A percentile compares a stretch with the other conserved stretches of the same genome.
Conservation (phyloP, 2,329 filamentous ascomycete species). For the Neopestalotiopsis rosae region DNA sequence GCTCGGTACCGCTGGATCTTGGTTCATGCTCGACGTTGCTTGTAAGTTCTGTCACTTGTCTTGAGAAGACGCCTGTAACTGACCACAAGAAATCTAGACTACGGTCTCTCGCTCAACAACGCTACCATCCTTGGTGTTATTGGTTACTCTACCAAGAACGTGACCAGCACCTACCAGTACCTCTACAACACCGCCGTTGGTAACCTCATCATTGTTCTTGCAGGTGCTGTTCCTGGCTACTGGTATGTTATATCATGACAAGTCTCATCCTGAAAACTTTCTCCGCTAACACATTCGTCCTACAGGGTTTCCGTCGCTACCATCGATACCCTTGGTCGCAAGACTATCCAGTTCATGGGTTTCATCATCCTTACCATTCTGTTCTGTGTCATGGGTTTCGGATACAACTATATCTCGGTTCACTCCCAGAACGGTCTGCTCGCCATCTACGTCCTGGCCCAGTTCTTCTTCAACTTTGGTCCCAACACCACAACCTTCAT, state of each 20-base stretch:
- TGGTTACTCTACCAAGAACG: constrained; percentile 66
- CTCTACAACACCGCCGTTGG: constrained; percentile 78
- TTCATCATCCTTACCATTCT: constrained; percentile 66
- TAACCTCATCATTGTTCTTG: constrained; percentile 79
- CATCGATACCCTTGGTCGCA: constrained; percentile 77
- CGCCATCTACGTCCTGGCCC: constrained; percentile 60
- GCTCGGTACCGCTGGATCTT: constrained; percentile 81
- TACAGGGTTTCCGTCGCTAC: constrained; percentile 82
- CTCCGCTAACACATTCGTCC: constrained; percentile 52
- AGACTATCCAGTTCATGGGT: constrained; percentile 74
- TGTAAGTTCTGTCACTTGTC: constrained; percentile 49
- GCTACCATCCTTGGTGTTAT: constrained; percentile 73
- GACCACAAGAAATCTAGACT: constrained; percentile 35
- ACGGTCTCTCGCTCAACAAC: constrained; percentile 78
- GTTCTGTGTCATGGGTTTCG: constrained; percentile 65
- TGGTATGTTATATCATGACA: constrained; percentile 59
- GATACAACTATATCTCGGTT: constrained; percentile 53
- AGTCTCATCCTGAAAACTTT: too few relatives aligned
- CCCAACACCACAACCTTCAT: constrained; percentile 64
- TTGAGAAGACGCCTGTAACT: background rate
- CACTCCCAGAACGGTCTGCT: constrained; percentile 55
- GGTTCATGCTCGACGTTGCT: constrained; percentile 70
- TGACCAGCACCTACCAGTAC: constrained; percentile 66
- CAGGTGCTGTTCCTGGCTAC: constrained; percentile 81
- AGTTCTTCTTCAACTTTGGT: constrained; percentile 66